Conservation (phyloP, 2,329 filamentous ascomycete genomes). For the Claviceps fusiformis region DNA sequence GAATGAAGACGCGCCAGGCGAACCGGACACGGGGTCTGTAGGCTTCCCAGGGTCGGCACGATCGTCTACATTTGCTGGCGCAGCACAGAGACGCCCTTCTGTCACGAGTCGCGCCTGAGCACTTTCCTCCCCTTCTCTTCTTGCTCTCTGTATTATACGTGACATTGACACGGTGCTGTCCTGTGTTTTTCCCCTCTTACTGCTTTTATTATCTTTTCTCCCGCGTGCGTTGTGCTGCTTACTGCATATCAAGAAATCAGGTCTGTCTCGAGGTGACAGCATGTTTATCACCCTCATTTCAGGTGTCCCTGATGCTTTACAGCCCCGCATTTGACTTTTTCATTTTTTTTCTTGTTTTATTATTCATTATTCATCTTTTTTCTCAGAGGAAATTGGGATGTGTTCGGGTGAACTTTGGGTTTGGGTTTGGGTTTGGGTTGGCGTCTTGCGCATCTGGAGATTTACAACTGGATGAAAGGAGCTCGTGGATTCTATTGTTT, state of each 20-base stretch:
- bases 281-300: neutral
- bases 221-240: neutral
- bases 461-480: neutral
- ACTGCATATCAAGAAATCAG: too few relatives aligned
- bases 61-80: conserved; percentile 32
- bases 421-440: neutral
- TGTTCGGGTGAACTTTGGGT: neutral
- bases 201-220: neutral
- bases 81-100: conserved; percentile 30
- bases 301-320: neutral
- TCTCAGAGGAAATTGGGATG: neutral
- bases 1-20: conserved; percentile 43
- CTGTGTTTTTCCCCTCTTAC: neutral
- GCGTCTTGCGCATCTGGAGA: neutral
- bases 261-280: neutral
- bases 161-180: neutral
- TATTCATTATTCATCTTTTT: neutral
- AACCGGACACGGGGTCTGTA: conserved; percentile 34
- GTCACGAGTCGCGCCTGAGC: conserved; percentile 32
- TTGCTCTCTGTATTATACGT: neutral
- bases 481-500: neutral
- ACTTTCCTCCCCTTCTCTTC: neutral
- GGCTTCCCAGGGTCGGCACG: conserved; percentile 24
- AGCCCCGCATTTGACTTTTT: neutral
- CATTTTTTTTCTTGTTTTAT: neutral